Evolutionary conservation across 495 filamentous ascomycete genomes (phyloP).

Genomic region (Niebla homalea): DNA sequence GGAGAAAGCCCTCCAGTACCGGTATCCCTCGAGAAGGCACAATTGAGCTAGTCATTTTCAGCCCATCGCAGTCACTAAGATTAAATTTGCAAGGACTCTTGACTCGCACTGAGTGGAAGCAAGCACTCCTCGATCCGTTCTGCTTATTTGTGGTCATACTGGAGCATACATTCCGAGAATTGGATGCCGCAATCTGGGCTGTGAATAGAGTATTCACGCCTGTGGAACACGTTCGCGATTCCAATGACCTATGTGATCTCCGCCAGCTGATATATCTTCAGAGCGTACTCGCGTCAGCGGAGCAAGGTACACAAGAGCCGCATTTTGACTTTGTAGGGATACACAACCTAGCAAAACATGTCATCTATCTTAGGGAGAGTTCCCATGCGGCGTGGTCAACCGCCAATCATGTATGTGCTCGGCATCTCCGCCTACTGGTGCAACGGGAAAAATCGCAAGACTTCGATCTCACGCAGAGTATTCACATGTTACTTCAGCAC

Average conservation of each 20-base stretch:
- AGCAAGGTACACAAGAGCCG: not conserved
- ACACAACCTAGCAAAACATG: conserved; percentile 11
- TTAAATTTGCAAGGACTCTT: not conserved
- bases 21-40: not conserved
- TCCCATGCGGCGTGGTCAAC: not conserved
- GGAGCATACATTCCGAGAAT: conserved; percentile 2
- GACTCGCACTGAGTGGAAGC: not conserved
- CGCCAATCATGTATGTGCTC: not conserved
- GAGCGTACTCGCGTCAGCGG: too few relatives aligned
- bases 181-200: not conserved
- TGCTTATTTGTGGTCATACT: conserved; percentile 2
- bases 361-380: conserved; percentile 8
- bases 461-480: not conserved
- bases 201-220: not conserved
- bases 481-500: conserved; percentile 1
- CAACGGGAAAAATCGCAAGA: not conserved
- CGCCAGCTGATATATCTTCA: too few relatives aligned
- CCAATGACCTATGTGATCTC: not conserved
- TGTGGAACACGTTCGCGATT: conserved; percentile 1
- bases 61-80: not conserved
- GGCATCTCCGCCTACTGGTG: not conserved
- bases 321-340: conserved; percentile 6
- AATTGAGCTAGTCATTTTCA: not conserved
- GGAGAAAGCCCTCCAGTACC: not conserved
- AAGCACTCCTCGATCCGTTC: conserved; percentile 7